Base-by-base conservation (phyloP, 768 basidiomycete genomes). In the Lactifluus echinatus region DNA sequence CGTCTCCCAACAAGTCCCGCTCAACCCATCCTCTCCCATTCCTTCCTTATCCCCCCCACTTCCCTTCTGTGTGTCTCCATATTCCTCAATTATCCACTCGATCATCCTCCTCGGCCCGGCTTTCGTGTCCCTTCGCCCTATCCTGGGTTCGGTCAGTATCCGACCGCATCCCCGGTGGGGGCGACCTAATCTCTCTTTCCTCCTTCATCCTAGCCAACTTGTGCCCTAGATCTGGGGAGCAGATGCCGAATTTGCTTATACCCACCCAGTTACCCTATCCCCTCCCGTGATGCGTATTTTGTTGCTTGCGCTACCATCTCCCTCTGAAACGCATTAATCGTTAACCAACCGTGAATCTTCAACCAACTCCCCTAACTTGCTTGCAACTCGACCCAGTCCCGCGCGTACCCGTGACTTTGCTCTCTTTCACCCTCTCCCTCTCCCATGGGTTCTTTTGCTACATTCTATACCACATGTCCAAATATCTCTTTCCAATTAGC, bases 131-230 rank as follows among this genome's bases (percentile, higher is more conserved):
- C 45, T 36, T 23, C 34, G 34, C 36, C 53, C 45, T 26, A 7
- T 24, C 19, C 3, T 49, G 4, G 21, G 37, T 39, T 48, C 37
- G 46, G 37, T 49, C 29, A 19, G 23, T 48, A 24, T 33, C 39
- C 44, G 55, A 49, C 55, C 55, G 55, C 47, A 34, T 49, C 55
- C 54, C 46, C 46, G 54, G 54, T 19, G 46, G 37, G 28, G 46
- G 45, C 26, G 33, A 39, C 54, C 37, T 21, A 31, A 11, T 45
- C 45, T 33, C 12, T 31, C 31, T 31, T 10, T 31, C 4, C n/a
- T 11, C 8, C 37, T 47, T 39, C 53, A 44, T 53, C 33, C 43
- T 34, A 45, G 17, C 42, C 26, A 33, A 10, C 53, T 23, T 3
- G 23, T n/a, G 37, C 54, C 55, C 54, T 48, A 56, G 55, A 56